Base-by-base conservation (phyloP, 805 yeast genomes). In the Suhomyces prunicola region DNA sequence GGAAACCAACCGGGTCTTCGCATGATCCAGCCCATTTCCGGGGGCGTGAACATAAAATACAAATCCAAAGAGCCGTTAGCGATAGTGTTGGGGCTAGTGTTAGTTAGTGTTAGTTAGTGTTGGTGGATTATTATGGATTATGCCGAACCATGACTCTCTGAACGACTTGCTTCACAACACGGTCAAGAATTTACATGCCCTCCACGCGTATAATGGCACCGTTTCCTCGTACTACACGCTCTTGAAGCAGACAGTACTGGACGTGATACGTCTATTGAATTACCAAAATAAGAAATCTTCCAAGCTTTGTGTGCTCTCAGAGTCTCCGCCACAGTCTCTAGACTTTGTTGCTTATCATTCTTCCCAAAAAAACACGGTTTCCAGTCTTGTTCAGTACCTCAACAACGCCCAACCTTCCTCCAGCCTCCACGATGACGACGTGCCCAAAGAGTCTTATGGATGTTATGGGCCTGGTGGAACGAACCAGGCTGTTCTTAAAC, bases 121-220 rank as follows among this genome's bases (percentile, higher is more conserved):
- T n/a, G 40, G 10, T 6, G 19, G 19, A 3, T 1, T 10, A 27
- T 3, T 27, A 27, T 29, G 33, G 12, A 29, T 29, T 10, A 29
- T 29, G 33, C 31, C 10, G 31, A 10, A 3, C 31, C 12, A 9
- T 10, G 33, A 29, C 6, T 24, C 26, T 24, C 17, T 42, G 29
- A 22, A 42, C 23, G 53, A 50, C n/a, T 35, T 62, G 19, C 60
- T 64, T 12, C 60, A 55, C 45, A 52, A 51, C 15, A 62, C 63
- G 6, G 53, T 64, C 39, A 54, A 57, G 47, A 57, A 60, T 29
- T 51, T 64, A 10, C 61, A 59, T 48, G 22, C 50, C n/a, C 55
- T 64, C 13, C 60, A 59, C 48, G 40, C 48, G 9, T 53, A 45
- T 41, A 9, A n/a, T 17, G 42, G 23, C 24, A 39, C 36, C 5